Base-by-base conservation (phyloP, 768 basidiomycete genomes). In the Lentinula detonsa region DNA sequence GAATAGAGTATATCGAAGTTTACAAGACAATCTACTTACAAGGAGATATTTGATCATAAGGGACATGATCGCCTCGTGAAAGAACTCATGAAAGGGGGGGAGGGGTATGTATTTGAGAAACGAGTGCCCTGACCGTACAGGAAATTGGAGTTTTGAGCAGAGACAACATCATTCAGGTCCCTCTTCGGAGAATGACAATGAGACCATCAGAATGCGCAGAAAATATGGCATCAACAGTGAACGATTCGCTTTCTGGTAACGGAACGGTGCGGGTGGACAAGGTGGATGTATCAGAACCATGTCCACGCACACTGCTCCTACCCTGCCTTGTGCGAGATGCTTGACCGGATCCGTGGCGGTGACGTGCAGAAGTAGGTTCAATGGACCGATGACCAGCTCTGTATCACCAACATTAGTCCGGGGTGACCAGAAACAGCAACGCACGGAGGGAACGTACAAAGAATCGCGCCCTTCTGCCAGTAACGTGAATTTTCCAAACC, bases 181-280 rank as follows among this genome's bases (percentile, higher is more conserved):
- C 78, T 51, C 78, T 74, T 21, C 91, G 83, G 11, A 93, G 73
- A 65, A 93, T 90, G 63, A 91, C 87, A 76, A 93, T 84, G 60
- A 93, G 76, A 4, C 91, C 91, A 68, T 93, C 91, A 33, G 91
- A 92, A 69, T 92, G 91, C 4, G 88, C 90, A 37, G 89, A 90
- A 68, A 93, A 91, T 59, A 93, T 91, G 2, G 90, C 87, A 66
- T 92, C 91, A 11, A 92, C 88, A 35, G 76, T 65, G 81, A 81
- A 15, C 72, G 74, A 9, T 72, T 74, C 35, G 61, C 65, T 45
- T 66, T 59, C 57, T 13, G 56, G 16, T 34, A n/a, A 42, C 13
- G 39, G 5, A 43, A 40, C 16, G 16, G 56, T 23, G n/a, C 57
- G 37, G 9, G 40, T 11, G 6, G 45, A 10, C 18, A 7, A 5